phyloP scores from a whole-genome alignment of 1,284 basidiomycete genomes.

The Ceratobasidium sp. region DNA sequence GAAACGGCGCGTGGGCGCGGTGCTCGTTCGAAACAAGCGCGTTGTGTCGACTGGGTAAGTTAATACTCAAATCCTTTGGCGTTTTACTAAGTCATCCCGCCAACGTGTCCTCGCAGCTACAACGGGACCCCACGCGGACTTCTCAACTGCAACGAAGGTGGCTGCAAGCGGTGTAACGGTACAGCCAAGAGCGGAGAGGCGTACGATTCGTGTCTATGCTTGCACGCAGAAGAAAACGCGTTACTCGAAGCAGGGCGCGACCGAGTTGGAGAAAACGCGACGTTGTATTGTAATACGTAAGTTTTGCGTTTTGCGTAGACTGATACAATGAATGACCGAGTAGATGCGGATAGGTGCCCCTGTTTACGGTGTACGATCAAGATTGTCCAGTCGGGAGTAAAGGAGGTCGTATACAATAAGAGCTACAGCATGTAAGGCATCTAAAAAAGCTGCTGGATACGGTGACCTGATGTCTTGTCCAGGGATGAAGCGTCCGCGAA shows the following conservation, averaged over 20 bases:
- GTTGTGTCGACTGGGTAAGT: slow-evolving; percentile 91
- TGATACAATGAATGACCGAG: background rate
- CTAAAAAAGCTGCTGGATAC: background rate
- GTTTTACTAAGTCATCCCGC: slow-evolving; percentile 9
- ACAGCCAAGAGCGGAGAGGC: slow-evolving; percentile 65
- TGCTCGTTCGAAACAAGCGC: slow-evolving; percentile 87
- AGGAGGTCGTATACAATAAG: slow-evolving; percentile 94
- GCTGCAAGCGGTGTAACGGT: slow-evolving; percentile 85
- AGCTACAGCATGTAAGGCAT: slow-evolving; percentile 90
- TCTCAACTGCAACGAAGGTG: slow-evolving; percentile 89
- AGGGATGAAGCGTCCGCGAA: slow-evolving; percentile 86
- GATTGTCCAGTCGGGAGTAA: slow-evolving; percentile 95
- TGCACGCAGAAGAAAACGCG: slow-evolving; percentile 99
- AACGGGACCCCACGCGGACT: slow-evolving; percentile 96
- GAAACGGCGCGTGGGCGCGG: slow-evolving; percentile 96
- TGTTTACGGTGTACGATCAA: slow-evolving; percentile 97
- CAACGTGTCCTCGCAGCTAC: slow-evolving; percentile 68
- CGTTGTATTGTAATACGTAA: slow-evolving; percentile 88
- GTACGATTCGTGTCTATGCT: slow-evolving; percentile 89
- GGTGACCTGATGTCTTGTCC: slow-evolving; percentile 14
- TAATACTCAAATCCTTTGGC: background rate
- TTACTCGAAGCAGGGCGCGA: slow-evolving; percentile 92
- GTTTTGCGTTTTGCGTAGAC: slow-evolving; percentile 50
- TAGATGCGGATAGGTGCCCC: slow-evolving; percentile 81
- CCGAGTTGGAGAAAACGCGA: slow-evolving; percentile 83